Evolutionary conservation across 2,329 filamentous ascomycete genomes (phyloP).

Genomic region (Colletotrichum viniferum): DNA sequence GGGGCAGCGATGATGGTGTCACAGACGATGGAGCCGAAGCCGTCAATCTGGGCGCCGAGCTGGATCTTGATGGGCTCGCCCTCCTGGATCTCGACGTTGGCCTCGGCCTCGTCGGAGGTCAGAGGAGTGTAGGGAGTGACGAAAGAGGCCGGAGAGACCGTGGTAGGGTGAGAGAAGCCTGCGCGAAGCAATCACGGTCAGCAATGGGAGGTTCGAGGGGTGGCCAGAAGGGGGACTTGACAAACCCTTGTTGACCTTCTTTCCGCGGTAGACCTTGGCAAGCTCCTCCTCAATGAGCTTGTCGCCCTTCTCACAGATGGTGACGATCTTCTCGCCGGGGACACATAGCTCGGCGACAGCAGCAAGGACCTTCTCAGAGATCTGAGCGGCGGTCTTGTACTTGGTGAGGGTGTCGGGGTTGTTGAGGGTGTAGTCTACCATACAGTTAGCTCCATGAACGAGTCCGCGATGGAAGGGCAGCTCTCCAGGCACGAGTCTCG

Average conservation of each 20-base stretch:
- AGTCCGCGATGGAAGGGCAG: neutral
- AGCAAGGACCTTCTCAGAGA: conserved; percentile 94
- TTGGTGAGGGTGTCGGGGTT: conserved; percentile 97
- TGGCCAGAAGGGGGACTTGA: conserved; percentile 20
- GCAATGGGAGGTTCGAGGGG: conserved; percentile 11
- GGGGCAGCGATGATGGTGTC: conserved; percentile 81
- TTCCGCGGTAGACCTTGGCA: conserved; percentile 95
- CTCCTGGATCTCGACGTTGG: conserved; percentile 77
- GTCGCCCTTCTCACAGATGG: conserved; percentile 95
- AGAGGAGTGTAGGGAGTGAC: conserved; percentile 97
- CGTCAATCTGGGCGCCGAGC: conserved; percentile 98
- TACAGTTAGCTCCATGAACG: neutral
- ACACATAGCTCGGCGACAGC: conserved; percentile 76
- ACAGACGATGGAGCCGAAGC: conserved; percentile 95
- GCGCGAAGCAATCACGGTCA: neutral
- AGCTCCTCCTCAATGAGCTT: conserved; percentile 93
- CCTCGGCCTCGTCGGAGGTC: conserved; percentile 84
- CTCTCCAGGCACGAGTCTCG: neutral
- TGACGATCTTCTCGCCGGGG: conserved; percentile 89
- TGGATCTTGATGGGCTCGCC: conserved; percentile 96
- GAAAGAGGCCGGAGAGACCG: conserved; percentile 90
- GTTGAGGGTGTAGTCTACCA: conserved; percentile 81
- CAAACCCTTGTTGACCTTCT: conserved; percentile 91
- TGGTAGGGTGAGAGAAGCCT: conserved; percentile 94
- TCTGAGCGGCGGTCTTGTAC: conserved; percentile 96